Conservation (phyloP, 306 rosid species). For the Cucurbita moschata region DNA sequence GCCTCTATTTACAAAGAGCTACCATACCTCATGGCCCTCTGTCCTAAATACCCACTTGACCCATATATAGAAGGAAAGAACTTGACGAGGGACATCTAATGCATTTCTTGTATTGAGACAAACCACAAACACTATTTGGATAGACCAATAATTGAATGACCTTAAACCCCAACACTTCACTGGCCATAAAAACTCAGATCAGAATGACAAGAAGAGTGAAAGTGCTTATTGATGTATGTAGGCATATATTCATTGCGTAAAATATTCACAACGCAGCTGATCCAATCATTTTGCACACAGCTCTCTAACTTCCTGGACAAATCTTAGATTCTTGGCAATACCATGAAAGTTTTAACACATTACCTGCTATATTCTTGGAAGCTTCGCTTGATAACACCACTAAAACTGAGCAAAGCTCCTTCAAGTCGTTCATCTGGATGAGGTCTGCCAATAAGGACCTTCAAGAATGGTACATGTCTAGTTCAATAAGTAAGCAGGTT, state of each 20-base stretch:
- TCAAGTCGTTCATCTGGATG: slow-evolving; percentile 74
- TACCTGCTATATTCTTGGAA: slow-evolving; percentile 65
- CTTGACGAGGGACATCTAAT: neutral
- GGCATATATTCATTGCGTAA: neutral
- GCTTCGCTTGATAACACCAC: slow-evolving; percentile 68
- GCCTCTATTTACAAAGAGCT: neutral
- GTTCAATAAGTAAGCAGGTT: slow-evolving; percentile 4
- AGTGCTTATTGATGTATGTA: neutral
- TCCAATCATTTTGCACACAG: neutral
- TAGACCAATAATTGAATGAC: neutral
- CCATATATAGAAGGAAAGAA: neutral
- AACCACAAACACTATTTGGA: neutral
- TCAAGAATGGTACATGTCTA: slow-evolving; percentile 13
- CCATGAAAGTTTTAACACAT: neutral
- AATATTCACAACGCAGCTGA: neutral
- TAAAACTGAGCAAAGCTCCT: slow-evolving; percentile 83
- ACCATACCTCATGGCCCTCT: neutral
- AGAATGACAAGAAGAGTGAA: neutral
- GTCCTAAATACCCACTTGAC: neutral
- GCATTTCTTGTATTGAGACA: neutral
- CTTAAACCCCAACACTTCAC: neutral
- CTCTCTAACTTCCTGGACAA: neutral
- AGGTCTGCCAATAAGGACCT: slow-evolving; percentile 95
- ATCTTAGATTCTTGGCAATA: neutral
- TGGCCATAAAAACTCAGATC: neutral